Base-by-base conservation (phyloP, 176 grass and related monocot species). In the Ampelocalamus luodianensis region DNA sequence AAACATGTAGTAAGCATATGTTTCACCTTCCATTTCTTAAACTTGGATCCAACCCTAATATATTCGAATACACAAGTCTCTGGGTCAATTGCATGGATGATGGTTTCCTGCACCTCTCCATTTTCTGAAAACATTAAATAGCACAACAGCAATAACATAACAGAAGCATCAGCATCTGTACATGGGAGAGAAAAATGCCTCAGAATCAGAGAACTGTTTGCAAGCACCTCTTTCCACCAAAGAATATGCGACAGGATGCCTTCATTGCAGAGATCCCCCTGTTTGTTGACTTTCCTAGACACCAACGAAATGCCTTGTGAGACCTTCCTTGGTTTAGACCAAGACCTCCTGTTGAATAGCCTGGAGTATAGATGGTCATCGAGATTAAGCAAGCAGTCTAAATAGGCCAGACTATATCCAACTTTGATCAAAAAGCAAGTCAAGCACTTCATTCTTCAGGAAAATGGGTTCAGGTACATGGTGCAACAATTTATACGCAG, bases 221-320 rank as follows among this genome's bases (percentile, higher is more conserved):
- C 27, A 85, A 59, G 44, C 37, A 98, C 95, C 95, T 98, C 96
- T 92, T 93, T 98, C 96, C 96, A 98, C 96, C 96, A 98, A 15
- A 83, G 20, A 72, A 98, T 87, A 90, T 98, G 93, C 2, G 83
- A 86, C 18, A 92, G 77, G 46, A 82, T 83, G 74, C 69, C 74
- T 90, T 90, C 89, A 58, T 90, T 86, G 59, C 78, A 85, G 54
- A 90, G 44, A 78, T 85, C 50, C 42, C 89, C 89, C 12, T 79
- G 85, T 77, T 81, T 93, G 44, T 83, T 84, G 44, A 80, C 80
- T 76, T 88, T 98, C 74, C 83, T 93, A 71, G 82, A 86, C 16
- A 37, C 68, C 77, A 82, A 62, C 34, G 81, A 85, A 87, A 87
- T 73, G 63, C 46, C 65, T 49, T 69, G 82, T 40, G 86, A 86